Percentiles rank a stretch among this genome's conserved stretches.
Evolutionary conservation across 2,329 filamentous ascomycete species (phyloP).

Genomic region (Trichoderma afroharzianum): DNA sequence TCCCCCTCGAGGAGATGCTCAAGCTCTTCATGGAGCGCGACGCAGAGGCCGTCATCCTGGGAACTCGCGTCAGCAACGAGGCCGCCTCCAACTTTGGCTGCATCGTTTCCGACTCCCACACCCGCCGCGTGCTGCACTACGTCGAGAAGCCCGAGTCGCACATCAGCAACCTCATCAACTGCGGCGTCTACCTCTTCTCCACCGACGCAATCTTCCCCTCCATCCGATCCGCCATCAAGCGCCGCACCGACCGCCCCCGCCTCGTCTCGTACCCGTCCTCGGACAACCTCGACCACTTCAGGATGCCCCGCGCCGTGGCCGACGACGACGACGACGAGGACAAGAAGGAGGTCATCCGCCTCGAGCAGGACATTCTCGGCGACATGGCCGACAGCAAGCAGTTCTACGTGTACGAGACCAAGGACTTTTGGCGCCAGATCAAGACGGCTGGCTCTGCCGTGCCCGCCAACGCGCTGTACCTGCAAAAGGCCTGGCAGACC

Average conservation of each 20-base stretch:
- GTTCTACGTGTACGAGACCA: conserved; percentile 97
- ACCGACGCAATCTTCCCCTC: conserved; percentile 95
- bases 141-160: conserved; percentile 96
- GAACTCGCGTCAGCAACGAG: conserved; percentile 85
- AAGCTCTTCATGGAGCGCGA: conserved; percentile 91
- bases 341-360: conserved; percentile 81
- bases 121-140: conserved; percentile 94
- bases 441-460: conserved; percentile 98
- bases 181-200: conserved; percentile 95
- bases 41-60: conserved; percentile 93
- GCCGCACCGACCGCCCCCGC: conserved; percentile 84
- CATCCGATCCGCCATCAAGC: conserved; percentile 92
- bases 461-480: conserved; percentile 92
- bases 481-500: conserved; percentile 87
- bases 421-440: conserved; percentile 99
- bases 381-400: conserved; percentile 96
- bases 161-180: conserved; percentile 98
- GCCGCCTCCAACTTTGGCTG: conserved; percentile 95
- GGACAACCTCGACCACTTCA: conserved; percentile 77
- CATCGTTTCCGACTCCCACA: conserved; percentile 92
- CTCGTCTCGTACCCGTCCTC: conserved; percentile 93
- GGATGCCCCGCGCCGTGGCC: conserved; percentile 37
- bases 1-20: conserved; percentile 94
- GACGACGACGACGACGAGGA: conserved; percentile 47
- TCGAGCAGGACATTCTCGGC: conserved; percentile 95